phyloP scores from a whole-genome alignment of 495 filamentous ascomycete genomes.

The Stereocaulon alpinum region DNA sequence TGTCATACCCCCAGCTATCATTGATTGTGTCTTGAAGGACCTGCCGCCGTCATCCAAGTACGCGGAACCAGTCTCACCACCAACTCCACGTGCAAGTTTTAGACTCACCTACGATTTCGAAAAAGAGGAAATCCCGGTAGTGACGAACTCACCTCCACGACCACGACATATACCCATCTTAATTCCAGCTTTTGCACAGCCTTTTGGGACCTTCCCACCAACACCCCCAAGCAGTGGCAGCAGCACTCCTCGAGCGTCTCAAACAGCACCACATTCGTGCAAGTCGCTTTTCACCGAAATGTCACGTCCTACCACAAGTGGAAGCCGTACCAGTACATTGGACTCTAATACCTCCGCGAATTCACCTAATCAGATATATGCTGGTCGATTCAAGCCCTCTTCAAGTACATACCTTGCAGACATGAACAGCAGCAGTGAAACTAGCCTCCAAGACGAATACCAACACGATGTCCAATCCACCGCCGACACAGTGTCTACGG shows the following conservation, averaged over 20 bases:
- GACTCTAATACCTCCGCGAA: conserved; percentile 46
- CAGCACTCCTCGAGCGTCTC: conserved; percentile 18
- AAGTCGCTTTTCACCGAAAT: conserved; percentile 15
- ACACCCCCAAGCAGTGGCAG: conserved; percentile 15
- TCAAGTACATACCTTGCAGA: conserved; percentile 25
- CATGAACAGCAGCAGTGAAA: conserved; percentile 46
- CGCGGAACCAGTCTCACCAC: conserved; percentile 2
- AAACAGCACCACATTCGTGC: conserved; percentile 17
- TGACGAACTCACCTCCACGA: conserved; percentile 5
- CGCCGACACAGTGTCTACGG: not conserved
- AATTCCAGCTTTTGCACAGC: conserved; percentile 24
- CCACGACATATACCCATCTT: conserved; percentile 22
- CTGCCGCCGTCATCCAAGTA: conserved; percentile 12
- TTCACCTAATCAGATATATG: conserved; percentile 35
- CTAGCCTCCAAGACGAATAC: conserved; percentile 31
- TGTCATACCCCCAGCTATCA: conserved; percentile 19
- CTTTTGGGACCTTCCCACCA: conserved; percentile 13
- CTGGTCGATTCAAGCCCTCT: conserved; percentile 20
- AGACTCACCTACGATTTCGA: conserved; percentile 13
- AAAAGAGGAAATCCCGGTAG: conserved; percentile 10
- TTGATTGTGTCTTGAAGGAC: conserved; percentile 17
- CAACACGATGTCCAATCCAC: conserved; percentile 12
- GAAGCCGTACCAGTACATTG: conserved; percentile 46
- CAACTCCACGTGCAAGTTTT: conserved; percentile 7
- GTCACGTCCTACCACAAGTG: conserved; percentile 26